Percentiles rank a stretch among this genome's conserved stretches.
Conservation (phyloP, 1,284 basidiomycete genomes). For the Sporisorium scitamineum region DNA sequence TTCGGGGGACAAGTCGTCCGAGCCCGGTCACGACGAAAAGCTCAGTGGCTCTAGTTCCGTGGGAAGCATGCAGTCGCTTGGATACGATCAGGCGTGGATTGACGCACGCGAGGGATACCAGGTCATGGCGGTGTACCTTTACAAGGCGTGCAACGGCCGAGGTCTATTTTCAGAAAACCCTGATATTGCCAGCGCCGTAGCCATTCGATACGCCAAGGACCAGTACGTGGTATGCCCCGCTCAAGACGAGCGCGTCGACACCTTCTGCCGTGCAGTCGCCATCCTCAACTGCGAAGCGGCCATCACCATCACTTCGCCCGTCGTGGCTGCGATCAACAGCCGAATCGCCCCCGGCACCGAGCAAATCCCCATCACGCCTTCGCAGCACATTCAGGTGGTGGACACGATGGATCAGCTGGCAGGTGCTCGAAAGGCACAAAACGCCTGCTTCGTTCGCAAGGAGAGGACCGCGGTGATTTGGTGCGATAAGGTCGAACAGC, state of each 20-base stretch:
- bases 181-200: constrained; percentile 29
- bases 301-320: constrained; percentile 81
- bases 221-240: constrained; percentile 49
- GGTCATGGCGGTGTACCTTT: constrained; percentile 51
- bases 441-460: constrained; percentile 82
- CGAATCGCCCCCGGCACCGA: constrained; percentile 65
- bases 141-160: constrained; percentile 21
- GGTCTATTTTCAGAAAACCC: constrained; percentile 33
- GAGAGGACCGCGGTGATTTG: constrained; percentile 81
- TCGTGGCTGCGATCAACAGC: constrained; percentile 77
- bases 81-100: constrained; percentile 31
- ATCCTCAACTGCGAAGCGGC: constrained; percentile 82
- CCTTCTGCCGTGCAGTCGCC: constrained; percentile 73
- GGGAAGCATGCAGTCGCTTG: background rate
- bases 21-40: background rate
- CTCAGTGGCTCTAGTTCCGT: background rate
- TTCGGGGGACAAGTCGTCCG: background rate
- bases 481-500: constrained; percentile 77
- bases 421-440: constrained; percentile 82
- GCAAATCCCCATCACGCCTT: constrained; percentile 50
- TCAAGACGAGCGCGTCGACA: constrained; percentile 18
- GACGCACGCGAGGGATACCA: constrained; percentile 41
- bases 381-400: constrained; percentile 52
- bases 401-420: constrained; percentile 76
- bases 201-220: constrained; percentile 50